Conservation (phyloP, 164 flowering plant genomes). For the Hamamelis virginiana region DNA sequence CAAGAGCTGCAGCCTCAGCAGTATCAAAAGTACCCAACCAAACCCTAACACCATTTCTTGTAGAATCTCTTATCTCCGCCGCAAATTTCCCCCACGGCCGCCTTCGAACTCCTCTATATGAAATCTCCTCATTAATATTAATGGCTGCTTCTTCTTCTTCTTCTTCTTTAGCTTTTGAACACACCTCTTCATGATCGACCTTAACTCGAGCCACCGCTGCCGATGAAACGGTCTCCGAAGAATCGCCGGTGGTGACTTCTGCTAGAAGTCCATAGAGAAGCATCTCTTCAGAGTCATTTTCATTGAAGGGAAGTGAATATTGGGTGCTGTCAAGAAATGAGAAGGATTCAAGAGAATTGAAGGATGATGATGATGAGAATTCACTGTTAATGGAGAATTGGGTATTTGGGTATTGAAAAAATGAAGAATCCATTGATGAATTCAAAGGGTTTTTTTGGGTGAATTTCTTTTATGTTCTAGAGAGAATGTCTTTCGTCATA, state of each 20-base stretch:
- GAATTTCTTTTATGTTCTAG: too few relatives aligned
- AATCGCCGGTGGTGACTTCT: conserved; percentile 18
- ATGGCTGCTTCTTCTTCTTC: neutral
- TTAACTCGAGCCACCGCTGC: neutral
- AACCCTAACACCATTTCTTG: conserved; percentile 62
- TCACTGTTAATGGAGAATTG: conserved; percentile 23
- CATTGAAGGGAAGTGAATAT: conserved; percentile 46
- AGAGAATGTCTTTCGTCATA: conserved; percentile 10
- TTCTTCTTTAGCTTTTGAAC: conserved; percentile 8
- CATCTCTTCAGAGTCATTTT: conserved; percentile 64
- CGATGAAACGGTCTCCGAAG: neutral
- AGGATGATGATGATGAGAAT: too few relatives aligned
- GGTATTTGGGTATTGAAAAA: conserved; percentile 17
- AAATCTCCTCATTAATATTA: conserved; percentile 6
- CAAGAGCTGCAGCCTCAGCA: conserved; percentile 72
- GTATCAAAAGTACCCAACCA: conserved; percentile 83
- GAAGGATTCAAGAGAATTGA: conserved; percentile 17
- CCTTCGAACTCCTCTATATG: conserved; percentile 39
- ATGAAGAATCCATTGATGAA: conserved; percentile 14
- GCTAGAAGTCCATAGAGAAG: conserved; percentile 38
- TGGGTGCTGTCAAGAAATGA: conserved; percentile 5
- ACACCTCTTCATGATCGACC: conserved; percentile 29
- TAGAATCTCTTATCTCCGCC: conserved; percentile 73
- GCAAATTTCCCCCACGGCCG: conserved; percentile 73
- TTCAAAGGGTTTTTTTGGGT: neutral